phyloP scores from a whole-genome alignment of 352 stramenopile species.

The Globisporangium iwayamae region DNA sequence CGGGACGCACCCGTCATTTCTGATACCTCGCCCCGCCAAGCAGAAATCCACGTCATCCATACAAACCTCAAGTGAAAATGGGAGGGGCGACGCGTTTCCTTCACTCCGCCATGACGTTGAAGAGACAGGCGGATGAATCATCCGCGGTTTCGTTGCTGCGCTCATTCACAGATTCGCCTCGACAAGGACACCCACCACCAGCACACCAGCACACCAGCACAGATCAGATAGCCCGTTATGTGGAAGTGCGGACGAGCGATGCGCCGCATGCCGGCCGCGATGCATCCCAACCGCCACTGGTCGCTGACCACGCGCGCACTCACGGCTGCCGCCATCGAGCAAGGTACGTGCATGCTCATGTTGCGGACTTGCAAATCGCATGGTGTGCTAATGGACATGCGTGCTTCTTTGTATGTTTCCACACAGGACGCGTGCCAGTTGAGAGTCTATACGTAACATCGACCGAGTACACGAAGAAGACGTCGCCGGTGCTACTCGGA shows the following conservation, averaged over 20 bases:
- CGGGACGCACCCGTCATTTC: neutral
- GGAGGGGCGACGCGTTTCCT: slow-evolving; percentile 14
- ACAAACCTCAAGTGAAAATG: neutral
- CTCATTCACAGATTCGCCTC: slow-evolving; percentile 15
- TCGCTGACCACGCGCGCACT: slow-evolving; percentile 18
- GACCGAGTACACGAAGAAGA: slow-evolving; percentile 57
- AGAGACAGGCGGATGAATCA: slow-evolving; percentile 1
- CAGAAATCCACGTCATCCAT: slow-evolving; percentile 1
- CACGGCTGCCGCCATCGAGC: slow-evolving; percentile 31
- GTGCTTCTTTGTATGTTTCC: neutral
- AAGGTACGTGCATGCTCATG: slow-evolving; percentile 15
- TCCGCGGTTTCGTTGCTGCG: neutral
- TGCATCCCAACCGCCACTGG: slow-evolving; percentile 10
- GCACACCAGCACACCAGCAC: slow-evolving; percentile 1
- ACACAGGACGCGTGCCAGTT: slow-evolving; percentile 31
- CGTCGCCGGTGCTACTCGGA: slow-evolving; percentile 64
- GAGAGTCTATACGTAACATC: slow-evolving; percentile 69
- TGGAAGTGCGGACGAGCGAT: slow-evolving; percentile 18
- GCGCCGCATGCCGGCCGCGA: slow-evolving; percentile 14
- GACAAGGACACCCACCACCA: slow-evolving; percentile 2
- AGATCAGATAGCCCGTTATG: neutral
- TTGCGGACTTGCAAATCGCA: neutral
- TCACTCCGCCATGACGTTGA: slow-evolving; percentile 5
- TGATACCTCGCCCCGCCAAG: neutral
- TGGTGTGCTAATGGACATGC: neutral